phyloP scores from a whole-genome alignment of 495 filamentous ascomycete species.

The Talaromyces thailandensis region DNA sequence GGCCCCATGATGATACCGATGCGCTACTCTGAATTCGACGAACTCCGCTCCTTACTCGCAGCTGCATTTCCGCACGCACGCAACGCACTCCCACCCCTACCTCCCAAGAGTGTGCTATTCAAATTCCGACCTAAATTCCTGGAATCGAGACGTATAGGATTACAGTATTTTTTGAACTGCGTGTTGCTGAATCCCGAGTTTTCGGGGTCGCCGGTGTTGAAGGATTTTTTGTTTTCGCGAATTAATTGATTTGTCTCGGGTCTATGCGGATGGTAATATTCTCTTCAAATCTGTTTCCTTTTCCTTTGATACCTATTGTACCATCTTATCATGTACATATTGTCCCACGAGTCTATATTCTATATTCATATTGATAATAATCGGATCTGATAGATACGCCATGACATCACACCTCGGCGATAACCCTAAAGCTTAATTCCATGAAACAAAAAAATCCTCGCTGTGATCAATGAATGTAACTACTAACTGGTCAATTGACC shows the following conservation, averaged over 20 bases:
- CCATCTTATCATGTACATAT: neutral
- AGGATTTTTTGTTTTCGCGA: slow-evolving; percentile 56
- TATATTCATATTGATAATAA: neutral
- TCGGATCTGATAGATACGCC: neutral
- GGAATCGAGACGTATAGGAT: slow-evolving; percentile 52
- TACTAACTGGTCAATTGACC: neutral
- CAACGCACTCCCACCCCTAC: slow-evolving; percentile 55
- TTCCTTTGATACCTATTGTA: neutral
- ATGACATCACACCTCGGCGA: neutral
- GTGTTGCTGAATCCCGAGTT: slow-evolving; percentile 63
- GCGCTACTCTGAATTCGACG: slow-evolving; percentile 68
- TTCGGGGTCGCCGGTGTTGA: slow-evolving; percentile 57
- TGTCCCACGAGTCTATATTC: neutral
- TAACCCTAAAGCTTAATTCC: neutral
- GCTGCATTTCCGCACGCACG: slow-evolving; percentile 57
- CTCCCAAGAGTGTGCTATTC: slow-evolving; percentile 57
- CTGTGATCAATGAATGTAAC: neutral
- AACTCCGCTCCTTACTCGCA: slow-evolving; percentile 47
- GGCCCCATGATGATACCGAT: slow-evolving; percentile 53
- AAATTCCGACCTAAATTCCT: slow-evolving; percentile 63
- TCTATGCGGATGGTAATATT: neutral
- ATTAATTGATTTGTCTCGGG: slow-evolving; percentile 17
- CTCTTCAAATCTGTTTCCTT: neutral
- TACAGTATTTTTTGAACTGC: slow-evolving; percentile 67
- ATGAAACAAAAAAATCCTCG: neutral